These are phyloP conservation scores for Tuber borchii DNA, from an alignment of 495 filamentous ascomycete genomes.

Conservation along the genomic window DNA sequence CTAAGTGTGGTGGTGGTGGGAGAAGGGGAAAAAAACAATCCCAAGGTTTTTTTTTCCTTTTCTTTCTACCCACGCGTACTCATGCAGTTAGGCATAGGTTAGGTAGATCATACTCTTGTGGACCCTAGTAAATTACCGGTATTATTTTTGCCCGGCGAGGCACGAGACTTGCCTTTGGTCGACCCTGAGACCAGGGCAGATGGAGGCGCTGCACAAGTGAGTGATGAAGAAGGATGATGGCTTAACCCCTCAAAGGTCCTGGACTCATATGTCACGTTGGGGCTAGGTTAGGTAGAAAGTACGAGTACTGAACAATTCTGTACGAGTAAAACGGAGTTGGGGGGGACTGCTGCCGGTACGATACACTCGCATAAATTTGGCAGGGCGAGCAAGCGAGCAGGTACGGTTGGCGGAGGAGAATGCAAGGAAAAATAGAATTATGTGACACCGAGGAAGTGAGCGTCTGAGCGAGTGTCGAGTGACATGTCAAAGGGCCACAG, in stretches of 20 bases:
- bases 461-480: not conserved
- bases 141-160: not conserved
- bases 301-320: too few species aligned
- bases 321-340: too few species aligned
- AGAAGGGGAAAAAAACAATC: not conserved
- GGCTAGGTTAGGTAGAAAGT: too few species aligned
- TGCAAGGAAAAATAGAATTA: not conserved
- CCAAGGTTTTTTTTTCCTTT: not conserved
- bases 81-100: not conserved
- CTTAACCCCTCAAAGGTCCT: not conserved
- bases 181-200: not conserved
- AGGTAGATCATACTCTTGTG: not conserved
- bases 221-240: not conserved
- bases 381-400: not conserved
- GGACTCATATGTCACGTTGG: not conserved
- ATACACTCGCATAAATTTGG: not conserved
- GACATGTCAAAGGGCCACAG: conserved; percentile 1
- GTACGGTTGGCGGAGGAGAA: not conserved
- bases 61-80: not conserved
- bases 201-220: not conserved
- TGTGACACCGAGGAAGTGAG: not conserved
- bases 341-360: too few species aligned
- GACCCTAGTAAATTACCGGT: not conserved
- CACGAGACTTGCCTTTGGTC: not conserved
- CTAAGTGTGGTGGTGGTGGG: not conserved